Conservation (phyloP, 352 stramenopile genomes). For the Sclerospora graminicola region DNA sequence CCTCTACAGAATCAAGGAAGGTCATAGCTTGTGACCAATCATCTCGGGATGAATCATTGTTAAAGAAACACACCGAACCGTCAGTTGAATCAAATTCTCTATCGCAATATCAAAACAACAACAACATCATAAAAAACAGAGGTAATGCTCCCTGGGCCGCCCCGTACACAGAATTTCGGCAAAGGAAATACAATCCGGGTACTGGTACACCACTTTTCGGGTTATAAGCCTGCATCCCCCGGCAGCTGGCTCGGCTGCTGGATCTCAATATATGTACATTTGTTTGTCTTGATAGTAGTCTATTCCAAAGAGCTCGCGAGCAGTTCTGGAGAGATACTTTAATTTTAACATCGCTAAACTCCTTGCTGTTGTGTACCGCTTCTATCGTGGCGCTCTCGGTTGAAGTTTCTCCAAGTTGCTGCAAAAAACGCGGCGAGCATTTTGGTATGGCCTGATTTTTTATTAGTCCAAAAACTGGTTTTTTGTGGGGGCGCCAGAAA, state of each 20-base stretch:
- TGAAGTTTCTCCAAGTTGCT: too few relatives aligned
- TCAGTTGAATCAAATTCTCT: slow-evolving; percentile 3
- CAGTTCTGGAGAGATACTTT: slow-evolving; percentile 89
- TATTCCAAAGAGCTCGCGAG: slow-evolving; percentile 66
- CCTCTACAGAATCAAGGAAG: neutral
- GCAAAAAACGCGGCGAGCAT: too few relatives aligned
- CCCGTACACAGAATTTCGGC: slow-evolving; percentile 84
- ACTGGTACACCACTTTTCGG: slow-evolving; percentile 53
- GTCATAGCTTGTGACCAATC: slow-evolving; percentile 99
- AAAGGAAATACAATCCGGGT: slow-evolving; percentile 55
- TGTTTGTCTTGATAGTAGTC: too few relatives aligned
- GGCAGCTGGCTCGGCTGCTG: too few relatives aligned
- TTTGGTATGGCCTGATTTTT: too few relatives aligned
- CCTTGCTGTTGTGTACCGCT: slow-evolving; percentile 99
- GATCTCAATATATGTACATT: too few relatives aligned
- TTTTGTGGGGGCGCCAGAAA: too few relatives aligned
- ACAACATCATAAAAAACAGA: slow-evolving; percentile 7
- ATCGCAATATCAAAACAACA: too few relatives aligned
- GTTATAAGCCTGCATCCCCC: slow-evolving; percentile 67
- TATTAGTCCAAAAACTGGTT: too few relatives aligned
- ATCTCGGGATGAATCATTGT: slow-evolving; percentile 88
- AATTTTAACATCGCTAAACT: slow-evolving; percentile 99
- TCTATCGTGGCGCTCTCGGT: too few relatives aligned
- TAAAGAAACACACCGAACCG: slow-evolving; percentile 1
- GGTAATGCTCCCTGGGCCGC: slow-evolving; percentile 67